Evolutionary conservation across 495 filamentous ascomycete genomes (phyloP), one percentile per base, ranked within the genome.

Genomic region (Aspergillus nidulans): DNA sequence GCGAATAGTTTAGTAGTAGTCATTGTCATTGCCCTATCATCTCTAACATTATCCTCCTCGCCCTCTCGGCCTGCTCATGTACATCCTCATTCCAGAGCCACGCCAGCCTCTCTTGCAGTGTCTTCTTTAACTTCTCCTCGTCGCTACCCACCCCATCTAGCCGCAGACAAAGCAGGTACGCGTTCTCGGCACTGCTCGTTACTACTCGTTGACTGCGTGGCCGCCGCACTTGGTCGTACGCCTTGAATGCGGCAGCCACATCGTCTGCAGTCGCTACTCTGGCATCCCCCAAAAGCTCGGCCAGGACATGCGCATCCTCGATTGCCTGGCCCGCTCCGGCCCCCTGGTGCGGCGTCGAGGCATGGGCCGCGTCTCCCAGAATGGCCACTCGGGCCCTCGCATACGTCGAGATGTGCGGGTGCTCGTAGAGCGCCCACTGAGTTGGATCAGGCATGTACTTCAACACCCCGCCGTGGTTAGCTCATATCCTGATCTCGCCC

Each of bases 331-430:
- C 85, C 0, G 85, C 85, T 0, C 86, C 86, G 1, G 85, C 75
- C 8, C 85, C 86, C 58, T 88, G 84, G 60, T 88, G 85, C 0
- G 86, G 87, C 3, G 85, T 87, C 0, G 78, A 78, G 0, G 86
- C 85, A 57, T 89, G 87, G 0, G 86, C 86, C 0, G 86, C 86
- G 57, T 89, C 86, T 1, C 87, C 86, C 0, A 87, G 67, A 2
- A 89, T 70, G 6, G 77, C 80, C 0, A 89, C 59, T 0, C 76
- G 72, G 2, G 76, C 79, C 26, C 76, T 77, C 49, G 69, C 72
- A 54, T 80, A 89, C 1, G 75, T 81, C 1, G 75, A 72, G 10
- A 79, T 72, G 10, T 77, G 77, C 1, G 77, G 78, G 42, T 83
- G 77, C 28, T 87, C 77, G 65, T 85, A 87, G 16, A 89, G 67